Evolutionary conservation across 257 asterid species (phyloP).

Genomic region (Penstemon eatonii): DNA sequence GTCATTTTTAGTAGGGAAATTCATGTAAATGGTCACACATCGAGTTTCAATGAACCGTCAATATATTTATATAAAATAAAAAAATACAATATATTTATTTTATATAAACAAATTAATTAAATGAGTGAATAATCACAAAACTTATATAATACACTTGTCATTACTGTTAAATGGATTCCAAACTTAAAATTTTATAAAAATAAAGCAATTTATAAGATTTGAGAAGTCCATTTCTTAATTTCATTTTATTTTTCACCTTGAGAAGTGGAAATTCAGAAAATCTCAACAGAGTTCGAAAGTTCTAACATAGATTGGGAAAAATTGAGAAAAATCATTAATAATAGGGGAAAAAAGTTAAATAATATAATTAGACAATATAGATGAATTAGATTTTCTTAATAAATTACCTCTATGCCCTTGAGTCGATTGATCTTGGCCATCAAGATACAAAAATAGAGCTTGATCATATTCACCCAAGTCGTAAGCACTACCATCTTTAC

Average conservation of each 20-base stretch:
- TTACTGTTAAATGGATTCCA: not conserved
- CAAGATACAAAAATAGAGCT: constrained; percentile 68
- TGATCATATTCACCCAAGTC: constrained; percentile 89
- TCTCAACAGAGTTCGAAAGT: constrained; percentile 34
- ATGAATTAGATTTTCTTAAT: not conserved
- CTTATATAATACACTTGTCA: no score
- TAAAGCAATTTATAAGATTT: not conserved
- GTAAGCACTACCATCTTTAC: constrained; percentile 59
- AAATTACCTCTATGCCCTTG: constrained; percentile 56
- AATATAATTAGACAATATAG: constrained; percentile 2
- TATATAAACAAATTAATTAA: no score
- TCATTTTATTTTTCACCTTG: constrained; percentile 34
- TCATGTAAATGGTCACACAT: not conserved
- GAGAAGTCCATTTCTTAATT: not conserved
- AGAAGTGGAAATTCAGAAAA: constrained; percentile 13
- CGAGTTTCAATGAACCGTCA: no score
- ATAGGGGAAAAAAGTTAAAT: not conserved
- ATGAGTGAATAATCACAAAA: no score
- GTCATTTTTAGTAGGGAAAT: not conserved
- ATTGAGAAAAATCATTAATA: no score
- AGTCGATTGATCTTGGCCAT: constrained; percentile 62
- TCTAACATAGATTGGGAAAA: no score
- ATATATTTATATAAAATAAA: no score
- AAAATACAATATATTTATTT: no score
- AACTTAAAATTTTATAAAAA: not conserved